Percentiles rank a stretch among this genome's conserved stretches.
Evolutionary conservation across 2,329 filamentous ascomycete genomes (phyloP).

Genomic region (Fusarium neocosmosporiellum): DNA sequence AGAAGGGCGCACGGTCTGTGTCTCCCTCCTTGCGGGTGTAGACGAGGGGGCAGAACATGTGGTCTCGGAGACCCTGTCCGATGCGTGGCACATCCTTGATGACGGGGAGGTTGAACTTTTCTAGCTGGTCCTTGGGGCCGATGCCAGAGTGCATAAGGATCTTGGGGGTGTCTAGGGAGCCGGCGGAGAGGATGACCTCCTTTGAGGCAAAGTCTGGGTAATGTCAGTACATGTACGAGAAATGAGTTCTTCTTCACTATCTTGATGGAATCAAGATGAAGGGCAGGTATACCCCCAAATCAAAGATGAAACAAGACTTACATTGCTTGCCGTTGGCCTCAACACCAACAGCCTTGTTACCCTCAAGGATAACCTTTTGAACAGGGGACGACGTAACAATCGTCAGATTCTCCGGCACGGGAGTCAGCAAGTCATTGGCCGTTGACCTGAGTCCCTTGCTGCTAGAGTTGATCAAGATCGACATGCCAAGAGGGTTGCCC

Average conservation of each 20-base stretch:
- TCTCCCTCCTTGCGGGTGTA: slow-evolving; percentile 54
- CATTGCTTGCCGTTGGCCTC: slow-evolving; percentile 31
- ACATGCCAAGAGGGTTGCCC: slow-evolving; percentile 68
- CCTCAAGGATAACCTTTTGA: slow-evolving; percentile 32
- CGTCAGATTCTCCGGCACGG: slow-evolving; percentile 56
- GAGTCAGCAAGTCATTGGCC: slow-evolving; percentile 60
- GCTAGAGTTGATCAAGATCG: slow-evolving; percentile 61
- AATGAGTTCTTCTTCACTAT: neutral
- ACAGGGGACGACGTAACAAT: slow-evolving; percentile 31
- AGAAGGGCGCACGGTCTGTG: slow-evolving; percentile 59
- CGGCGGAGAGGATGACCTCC: slow-evolving; percentile 58
- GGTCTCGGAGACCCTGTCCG: slow-evolving; percentile 55
- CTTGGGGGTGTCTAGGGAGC: slow-evolving; percentile 54
- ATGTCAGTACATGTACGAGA: neutral
- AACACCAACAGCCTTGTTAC: slow-evolving; percentile 30
- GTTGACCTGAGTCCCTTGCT: slow-evolving; percentile 61
- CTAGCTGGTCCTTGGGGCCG: slow-evolving; percentile 25
- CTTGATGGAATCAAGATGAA: neutral
- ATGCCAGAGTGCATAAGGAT: slow-evolving; percentile 53
- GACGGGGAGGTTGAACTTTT: slow-evolving; percentile 22
- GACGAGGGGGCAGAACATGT: slow-evolving; percentile 52
- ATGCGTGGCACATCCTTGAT: slow-evolving; percentile 50
- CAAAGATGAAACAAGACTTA: neutral
- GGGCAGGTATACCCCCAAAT: neutral
- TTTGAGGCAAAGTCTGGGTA: slow-evolving; percentile 47